phyloP scores from a whole-genome alignment of 73 alveolate species.

The Paramecium biaurelia region DNA sequence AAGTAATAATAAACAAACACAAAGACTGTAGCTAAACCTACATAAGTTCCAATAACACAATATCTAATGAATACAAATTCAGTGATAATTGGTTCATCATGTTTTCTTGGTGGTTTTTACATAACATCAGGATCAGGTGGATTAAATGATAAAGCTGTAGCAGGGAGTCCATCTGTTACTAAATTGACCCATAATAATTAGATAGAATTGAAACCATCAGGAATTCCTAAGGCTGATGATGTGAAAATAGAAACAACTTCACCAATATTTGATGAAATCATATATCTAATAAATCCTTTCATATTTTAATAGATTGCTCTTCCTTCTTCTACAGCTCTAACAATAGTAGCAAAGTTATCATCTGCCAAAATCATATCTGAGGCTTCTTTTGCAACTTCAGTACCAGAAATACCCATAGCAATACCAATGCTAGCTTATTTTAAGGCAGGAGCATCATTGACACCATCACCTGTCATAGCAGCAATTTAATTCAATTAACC shows the following conservation, averaged over 20 bases:
- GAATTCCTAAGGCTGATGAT: constrained; percentile 98
- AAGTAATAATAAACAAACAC: constrained; percentile 78
- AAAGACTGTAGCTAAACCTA: constrained; percentile 91
- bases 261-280: constrained; percentile 98
- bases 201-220: constrained; percentile 97
- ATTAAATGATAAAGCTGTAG: constrained; percentile 97
- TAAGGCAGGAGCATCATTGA: constrained; percentile 99
- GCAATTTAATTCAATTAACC: constrained; percentile 77
- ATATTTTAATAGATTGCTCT: constrained; percentile 98
- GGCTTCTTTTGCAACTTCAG: constrained; percentile 99
- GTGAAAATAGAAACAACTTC: constrained; percentile 98
- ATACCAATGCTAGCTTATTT: constrained; percentile 99
- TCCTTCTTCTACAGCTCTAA: constrained; percentile 99
- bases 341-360: constrained; percentile 98
- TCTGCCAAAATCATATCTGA: constrained; percentile 99
- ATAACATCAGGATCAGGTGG: constrained; percentile 99
- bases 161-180: constrained; percentile 99
- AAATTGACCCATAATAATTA: constrained; percentile 99
- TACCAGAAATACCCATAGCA: constrained; percentile 99
- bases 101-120: constrained; percentile 91
- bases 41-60: constrained; percentile 85
- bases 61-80: constrained; percentile 77
- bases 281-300: constrained; percentile 98
- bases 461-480: constrained; percentile 99
- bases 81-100: constrained; percentile 77